A percentile compares a stretch with the other conserved stretches of the same genome.
Conservation (phyloP, 2,329 filamentous ascomycete species). For the Fusarium scirpi region DNA sequence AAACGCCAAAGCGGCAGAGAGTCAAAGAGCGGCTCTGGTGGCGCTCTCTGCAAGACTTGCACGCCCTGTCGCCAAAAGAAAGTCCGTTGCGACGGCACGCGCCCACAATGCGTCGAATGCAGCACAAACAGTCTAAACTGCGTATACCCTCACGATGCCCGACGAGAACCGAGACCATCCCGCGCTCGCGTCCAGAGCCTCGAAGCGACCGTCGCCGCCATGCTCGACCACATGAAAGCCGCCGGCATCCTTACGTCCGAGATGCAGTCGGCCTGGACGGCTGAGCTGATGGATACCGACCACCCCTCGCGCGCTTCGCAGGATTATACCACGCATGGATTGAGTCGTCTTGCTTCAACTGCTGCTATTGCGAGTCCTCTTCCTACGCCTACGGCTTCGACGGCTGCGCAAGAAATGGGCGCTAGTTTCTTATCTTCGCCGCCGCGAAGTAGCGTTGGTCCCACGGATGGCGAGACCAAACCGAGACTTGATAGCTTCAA, state of each 20-base stretch:
- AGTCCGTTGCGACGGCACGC: conserved; percentile 52
- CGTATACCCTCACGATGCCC: conserved; percentile 52
- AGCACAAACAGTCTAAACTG: conserved; percentile 46
- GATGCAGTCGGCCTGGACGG: conserved; percentile 46
- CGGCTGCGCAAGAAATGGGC: conserved; percentile 44
- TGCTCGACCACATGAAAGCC: conserved; percentile 52
- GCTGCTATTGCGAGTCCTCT: conserved; percentile 48
- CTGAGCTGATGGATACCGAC: conserved; percentile 45
- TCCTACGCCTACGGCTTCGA: conserved; percentile 45
- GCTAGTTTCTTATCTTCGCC: conserved; percentile 47
- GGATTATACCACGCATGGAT: conserved; percentile 45
- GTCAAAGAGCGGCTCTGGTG: conserved; percentile 37
- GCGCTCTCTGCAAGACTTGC: conserved; percentile 52
- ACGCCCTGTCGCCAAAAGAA: conserved; percentile 53
- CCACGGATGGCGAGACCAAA: conserved; percentile 44
- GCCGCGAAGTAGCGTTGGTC: conserved; percentile 46
- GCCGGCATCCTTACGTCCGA: conserved; percentile 47
- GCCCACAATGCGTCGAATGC: conserved; percentile 51
- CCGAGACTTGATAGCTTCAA: conserved; percentile 44
- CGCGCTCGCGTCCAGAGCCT: conserved; percentile 49
- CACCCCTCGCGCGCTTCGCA: conserved; percentile 37
- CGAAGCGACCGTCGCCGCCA: conserved; percentile 47
- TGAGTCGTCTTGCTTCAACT: conserved; percentile 47
- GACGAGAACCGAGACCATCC: conserved; percentile 50
- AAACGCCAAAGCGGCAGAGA: conserved; percentile 40